Percentiles rank a stretch among this genome's conserved stretches.
Evolutionary conservation across 352 stramenopile species (phyloP).

Genomic region (Globisporangium viniferum): DNA sequence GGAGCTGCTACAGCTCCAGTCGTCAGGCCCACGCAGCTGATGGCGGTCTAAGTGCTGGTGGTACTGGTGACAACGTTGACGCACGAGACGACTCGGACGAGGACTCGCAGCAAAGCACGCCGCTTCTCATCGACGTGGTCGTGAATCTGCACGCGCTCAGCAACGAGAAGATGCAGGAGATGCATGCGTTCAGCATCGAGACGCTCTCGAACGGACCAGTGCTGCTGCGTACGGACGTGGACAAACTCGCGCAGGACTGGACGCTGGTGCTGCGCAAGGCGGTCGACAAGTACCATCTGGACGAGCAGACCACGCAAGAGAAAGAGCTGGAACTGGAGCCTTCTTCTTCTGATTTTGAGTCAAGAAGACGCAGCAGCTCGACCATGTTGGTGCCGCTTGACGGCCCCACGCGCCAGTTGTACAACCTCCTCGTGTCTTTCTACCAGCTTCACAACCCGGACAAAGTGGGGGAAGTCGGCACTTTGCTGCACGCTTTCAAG

Average conservation of each 20-base stretch:
- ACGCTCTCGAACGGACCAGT: conserved; percentile 36
- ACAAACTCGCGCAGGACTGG: conserved; percentile 33
- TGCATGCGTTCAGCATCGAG: conserved; percentile 36
- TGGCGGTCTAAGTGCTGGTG: neutral
- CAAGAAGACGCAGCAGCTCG: neutral
- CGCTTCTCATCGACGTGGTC: conserved; percentile 27
- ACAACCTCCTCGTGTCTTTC: conserved; percentile 60
- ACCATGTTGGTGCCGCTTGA: neutral
- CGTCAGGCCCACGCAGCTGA: conserved; percentile 13
- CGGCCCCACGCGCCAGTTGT: conserved; percentile 20
- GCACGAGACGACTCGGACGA: neutral
- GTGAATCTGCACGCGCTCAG: conserved; percentile 26
- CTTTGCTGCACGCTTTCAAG: conserved; percentile 49
- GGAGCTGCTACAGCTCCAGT: conserved; percentile 36
- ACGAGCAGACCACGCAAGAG: neutral
- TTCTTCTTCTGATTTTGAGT: neutral
- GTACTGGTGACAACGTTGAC: neutral
- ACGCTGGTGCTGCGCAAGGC: conserved; percentile 22
- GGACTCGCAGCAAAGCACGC: neutral
- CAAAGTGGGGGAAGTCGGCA: conserved; percentile 79
- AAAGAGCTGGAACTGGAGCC: neutral
- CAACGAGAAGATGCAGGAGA: conserved; percentile 27
- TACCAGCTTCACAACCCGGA: conserved; percentile 88
- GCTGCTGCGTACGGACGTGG: conserved; percentile 30
- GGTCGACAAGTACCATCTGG: conserved; percentile 16